Conservation (phyloP, 352 stramenopile genomes). For the Phytophthora hibernalis region DNA sequence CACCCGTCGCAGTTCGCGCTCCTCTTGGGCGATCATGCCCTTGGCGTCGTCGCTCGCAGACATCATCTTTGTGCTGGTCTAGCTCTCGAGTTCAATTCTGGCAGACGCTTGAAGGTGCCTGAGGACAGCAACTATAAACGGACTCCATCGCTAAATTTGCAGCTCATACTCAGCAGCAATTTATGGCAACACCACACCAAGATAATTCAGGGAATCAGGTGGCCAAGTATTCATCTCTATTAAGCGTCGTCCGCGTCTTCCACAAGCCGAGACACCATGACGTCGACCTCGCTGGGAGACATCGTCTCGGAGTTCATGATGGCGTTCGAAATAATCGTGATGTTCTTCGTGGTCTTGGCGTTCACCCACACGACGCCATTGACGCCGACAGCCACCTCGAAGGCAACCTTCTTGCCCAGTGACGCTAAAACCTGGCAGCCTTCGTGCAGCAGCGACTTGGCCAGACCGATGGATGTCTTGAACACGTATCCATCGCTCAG, state of each 20-base stretch:
- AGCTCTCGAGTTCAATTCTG: constrained; percentile 18
- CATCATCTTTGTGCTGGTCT: constrained; percentile 64
- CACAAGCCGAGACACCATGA: constrained; percentile 82
- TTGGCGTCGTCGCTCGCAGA: constrained; percentile 77
- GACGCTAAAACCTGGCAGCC: constrained; percentile 85
- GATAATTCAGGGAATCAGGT: constrained; percentile 1
- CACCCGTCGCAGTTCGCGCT: constrained; percentile 95
- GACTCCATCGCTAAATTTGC: constrained; percentile 29
- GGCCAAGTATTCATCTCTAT: constrained; percentile 30
- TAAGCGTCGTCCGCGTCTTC: constrained; percentile 59
- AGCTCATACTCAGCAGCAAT: constrained; percentile 1
- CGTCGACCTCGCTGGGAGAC: constrained; percentile 78
- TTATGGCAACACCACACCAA: constrained; percentile 1
- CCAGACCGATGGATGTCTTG: constrained; percentile 80
- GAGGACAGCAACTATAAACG: constrained; percentile 19
- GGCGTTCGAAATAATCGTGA: constrained; percentile 87
- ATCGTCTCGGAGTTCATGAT: constrained; percentile 90
- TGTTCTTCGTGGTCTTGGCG: constrained; percentile 82
- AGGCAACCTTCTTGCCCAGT: constrained; percentile 86
- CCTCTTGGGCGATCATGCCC: constrained; percentile 94
- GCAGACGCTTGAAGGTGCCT: background rate
- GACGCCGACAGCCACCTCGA: constrained; percentile 96
- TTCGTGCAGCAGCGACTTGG: constrained; percentile 76
- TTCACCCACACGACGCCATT: constrained; percentile 98
- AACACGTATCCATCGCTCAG: constrained; percentile 94